Base-by-base conservation (phyloP, 495 filamentous ascomycete genomes). In the Elaphomyces granulatus region DNA sequence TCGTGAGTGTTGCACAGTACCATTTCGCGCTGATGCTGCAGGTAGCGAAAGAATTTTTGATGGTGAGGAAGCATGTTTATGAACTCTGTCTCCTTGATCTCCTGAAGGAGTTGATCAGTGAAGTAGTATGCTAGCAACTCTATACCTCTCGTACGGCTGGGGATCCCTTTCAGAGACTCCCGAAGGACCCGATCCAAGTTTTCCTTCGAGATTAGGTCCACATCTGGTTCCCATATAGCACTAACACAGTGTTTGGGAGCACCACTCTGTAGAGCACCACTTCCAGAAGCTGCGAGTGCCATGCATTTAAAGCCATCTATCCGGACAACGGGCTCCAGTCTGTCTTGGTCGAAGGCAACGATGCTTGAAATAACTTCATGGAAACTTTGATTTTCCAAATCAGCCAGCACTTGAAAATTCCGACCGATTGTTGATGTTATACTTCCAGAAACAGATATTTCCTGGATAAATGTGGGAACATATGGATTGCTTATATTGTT, bases 401-500 rank as follows among this genome's bases (percentile, higher is more conserved):
- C 34, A 9, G 34, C 37, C 14, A 47, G 28, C 12, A 32, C 18
- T 7, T 38, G 49, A 2, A 61, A 15, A 1, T 31, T 16, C 3
- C 40, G 34, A 12, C 56, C 53, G 0, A 51, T 36, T 3, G 21
- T 26, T 1, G 18, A 38, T 17, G 18, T 39, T 1, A 59, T 49
- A 0, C 37, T n/a, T 2, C 14, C n/a, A 4, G 53, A 38, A 3
- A 61, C 26, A 3, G 38, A 44, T 21, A 64, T 38, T 19, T 53
- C 45, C 9, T 53, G 44, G 15, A 61, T 39, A 0, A 40, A 52
- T 1, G 60, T 45, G 16, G 61, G 61, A 7, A 63, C 38, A 2
- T 42, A n/a, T 2, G 59, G 49, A 4, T 47, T 45, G 1, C 44
- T 40, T 8, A 40, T 17, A 15, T 14, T 12, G 18, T 9, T 10